Percentiles rank a stretch among this genome's conserved stretches.
Conservation (phyloP, 1,284 basidiomycete genomes). For the Irpex rosettiformis region DNA sequence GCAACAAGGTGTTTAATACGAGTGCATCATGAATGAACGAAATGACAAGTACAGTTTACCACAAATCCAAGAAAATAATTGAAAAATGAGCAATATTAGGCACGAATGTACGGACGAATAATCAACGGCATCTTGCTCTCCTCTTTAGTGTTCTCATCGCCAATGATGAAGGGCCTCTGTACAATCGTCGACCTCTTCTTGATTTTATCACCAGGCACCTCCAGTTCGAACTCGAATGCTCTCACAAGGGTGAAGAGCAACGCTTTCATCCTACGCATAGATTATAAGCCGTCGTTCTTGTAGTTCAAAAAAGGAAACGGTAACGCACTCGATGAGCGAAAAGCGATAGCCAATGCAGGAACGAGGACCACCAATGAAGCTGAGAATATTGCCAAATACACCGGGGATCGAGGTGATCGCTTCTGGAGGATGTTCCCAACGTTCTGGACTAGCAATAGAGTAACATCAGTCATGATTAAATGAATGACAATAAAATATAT, state of each 20-base stretch:
- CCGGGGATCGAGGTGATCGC: constrained; percentile 47
- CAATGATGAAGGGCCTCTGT: constrained; percentile 19
- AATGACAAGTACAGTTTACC: no score
- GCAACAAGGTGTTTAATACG: no score
- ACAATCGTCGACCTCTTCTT: constrained; percentile 18
- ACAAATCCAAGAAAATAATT: no score
- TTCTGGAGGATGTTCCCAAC: constrained; percentile 51
- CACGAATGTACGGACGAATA: constrained; percentile 18
- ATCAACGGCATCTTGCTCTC: constrained; percentile 22
- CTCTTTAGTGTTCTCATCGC: constrained; percentile 8
- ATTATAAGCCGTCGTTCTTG: background rate
- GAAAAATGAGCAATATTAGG: background rate
- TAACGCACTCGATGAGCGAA: constrained; percentile 55
- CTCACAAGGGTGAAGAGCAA: constrained; percentile 57
- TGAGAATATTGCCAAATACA: constrained; percentile 54
- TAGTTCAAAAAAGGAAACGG: background rate
- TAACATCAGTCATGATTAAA: background rate
- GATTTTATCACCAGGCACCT: constrained; percentile 33
- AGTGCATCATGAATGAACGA: no score
- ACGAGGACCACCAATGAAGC: constrained; percentile 58
- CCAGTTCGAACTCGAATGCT: constrained; percentile 53
- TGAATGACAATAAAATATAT: background rate
- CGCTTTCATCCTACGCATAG: constrained; percentile 40
- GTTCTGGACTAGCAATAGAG: constrained; percentile 38
- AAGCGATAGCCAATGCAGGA: constrained; percentile 73